A percentile compares a stretch with the other conserved stretches of the same genome.
phyloP scores from a whole-genome alignment of 148 eudicot genomes.

The Diospyros lotus region DNA sequence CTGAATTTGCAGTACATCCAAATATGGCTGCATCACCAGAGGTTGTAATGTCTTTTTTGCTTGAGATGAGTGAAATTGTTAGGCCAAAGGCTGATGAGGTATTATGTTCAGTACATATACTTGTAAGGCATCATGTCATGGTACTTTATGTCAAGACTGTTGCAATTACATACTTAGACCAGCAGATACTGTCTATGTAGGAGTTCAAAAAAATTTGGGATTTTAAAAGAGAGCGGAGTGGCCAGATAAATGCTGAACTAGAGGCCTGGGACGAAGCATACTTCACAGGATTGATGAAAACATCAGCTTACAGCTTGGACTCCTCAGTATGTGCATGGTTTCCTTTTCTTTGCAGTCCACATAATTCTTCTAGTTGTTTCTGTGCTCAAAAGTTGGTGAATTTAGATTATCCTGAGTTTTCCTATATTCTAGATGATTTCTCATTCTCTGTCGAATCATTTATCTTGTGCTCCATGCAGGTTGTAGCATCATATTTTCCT shows the following conservation, averaged over 20 bases:
- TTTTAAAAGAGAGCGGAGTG: slow-evolving; percentile 52
- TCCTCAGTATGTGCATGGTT: slow-evolving; percentile 36
- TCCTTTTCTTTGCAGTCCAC: not conserved
- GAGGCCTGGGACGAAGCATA: slow-evolving; percentile 98
- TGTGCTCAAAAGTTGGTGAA: slow-evolving; percentile 4
- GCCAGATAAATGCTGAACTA: slow-evolving; percentile 51
- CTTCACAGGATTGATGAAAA: slow-evolving; percentile 73
- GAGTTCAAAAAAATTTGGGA: slow-evolving; percentile 58
- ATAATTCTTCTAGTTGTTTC: not conserved
- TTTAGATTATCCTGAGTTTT: not conserved
- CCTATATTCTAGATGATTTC: not conserved
- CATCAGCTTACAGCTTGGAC: slow-evolving; percentile 61
- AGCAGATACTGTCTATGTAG: slow-evolving; percentile 28
- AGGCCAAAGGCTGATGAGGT: slow-evolving; percentile 87
- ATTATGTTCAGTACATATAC: slow-evolving; percentile 8
- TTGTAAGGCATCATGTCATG: slow-evolving; percentile 2
- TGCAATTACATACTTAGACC: not conserved
- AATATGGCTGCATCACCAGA: slow-evolving; percentile 86
- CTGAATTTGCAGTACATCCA: slow-evolving; percentile 63
- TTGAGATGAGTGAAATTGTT: slow-evolving; percentile 73
- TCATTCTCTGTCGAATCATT: slow-evolving; percentile 2
- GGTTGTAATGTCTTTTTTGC: slow-evolving; percentile 70
- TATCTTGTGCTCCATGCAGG: slow-evolving; percentile 38
- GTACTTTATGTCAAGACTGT: not conserved
- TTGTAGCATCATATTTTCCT: slow-evolving; percentile 82